These are phyloP conservation scores for Neoascochyta sp. DNA, from an alignment of 2,329 filamentous ascomycete species.

Conservation along the genomic window DNA sequence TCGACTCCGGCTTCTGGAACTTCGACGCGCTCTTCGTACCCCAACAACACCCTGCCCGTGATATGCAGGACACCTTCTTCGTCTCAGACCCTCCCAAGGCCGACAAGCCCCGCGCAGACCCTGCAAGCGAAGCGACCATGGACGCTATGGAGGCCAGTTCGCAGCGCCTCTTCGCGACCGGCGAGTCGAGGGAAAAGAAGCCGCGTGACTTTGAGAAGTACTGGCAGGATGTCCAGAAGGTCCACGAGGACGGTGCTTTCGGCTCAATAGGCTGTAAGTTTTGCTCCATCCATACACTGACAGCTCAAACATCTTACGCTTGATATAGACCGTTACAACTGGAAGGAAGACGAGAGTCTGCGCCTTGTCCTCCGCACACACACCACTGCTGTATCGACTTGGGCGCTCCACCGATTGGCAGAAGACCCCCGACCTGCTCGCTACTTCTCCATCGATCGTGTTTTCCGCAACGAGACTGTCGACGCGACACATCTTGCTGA, in stretches of 20 bases:
- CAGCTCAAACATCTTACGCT: background rate
- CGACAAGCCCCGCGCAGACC: conserved; percentile 61
- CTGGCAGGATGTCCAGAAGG: conserved; percentile 80
- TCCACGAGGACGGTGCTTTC: conserved; percentile 88
- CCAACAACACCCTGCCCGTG: conserved; percentile 94
- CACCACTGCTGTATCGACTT: conserved; percentile 87
- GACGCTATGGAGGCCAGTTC: conserved; percentile 48
- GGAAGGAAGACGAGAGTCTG: conserved; percentile 81
- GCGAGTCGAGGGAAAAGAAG: conserved; percentile 49
- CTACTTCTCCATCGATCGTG: conserved; percentile 97
- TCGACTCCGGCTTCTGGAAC: conserved; percentile 99
- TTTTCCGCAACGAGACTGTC: conserved; percentile 96
- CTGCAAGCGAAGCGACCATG: conserved; percentile 46
- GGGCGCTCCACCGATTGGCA: conserved; percentile 86
- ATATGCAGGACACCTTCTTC: conserved; percentile 98
- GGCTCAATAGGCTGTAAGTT: conserved; percentile 74
- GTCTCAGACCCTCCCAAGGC: conserved; percentile 82
- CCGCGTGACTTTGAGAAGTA: conserved; percentile 73
- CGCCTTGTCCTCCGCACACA: conserved; percentile 90
- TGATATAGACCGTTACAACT: conserved; percentile 72
- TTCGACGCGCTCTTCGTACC: conserved; percentile 96
- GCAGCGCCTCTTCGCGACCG: conserved; percentile 53
- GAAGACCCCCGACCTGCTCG: conserved; percentile 79
- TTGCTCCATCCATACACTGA: too few species aligned
- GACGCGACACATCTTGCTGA: conserved; percentile 96